Base-by-base conservation (phyloP, 2,329 filamentous ascomycete species). In the Endocalyx cinctus region DNA sequence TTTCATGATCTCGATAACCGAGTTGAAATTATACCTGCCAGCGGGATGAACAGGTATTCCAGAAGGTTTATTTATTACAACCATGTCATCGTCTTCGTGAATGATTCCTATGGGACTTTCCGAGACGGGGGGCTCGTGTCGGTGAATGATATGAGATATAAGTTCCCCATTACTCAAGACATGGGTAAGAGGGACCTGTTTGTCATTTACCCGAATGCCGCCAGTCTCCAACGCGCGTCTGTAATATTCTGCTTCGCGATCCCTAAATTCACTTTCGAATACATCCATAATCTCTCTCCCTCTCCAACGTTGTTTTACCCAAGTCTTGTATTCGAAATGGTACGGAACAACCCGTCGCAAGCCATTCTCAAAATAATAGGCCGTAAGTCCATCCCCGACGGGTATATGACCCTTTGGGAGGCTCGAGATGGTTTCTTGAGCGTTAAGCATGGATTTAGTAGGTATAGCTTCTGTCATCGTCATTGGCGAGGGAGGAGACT, bases 11-110 rank as follows among this genome's bases (percentile, higher is more conserved):
- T 97, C 89, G 25, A 94, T 75, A 28, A 98, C 77, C 1, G 87
- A 90, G 64, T 98, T 98, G 70, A 84, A 94, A 59, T 90, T 88
- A 68, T 98, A 98, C 30, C 92, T 80, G 5, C 92, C 92, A 1
- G 92, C 90, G 5, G 92, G 87, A 59, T 98, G 92, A 0, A 98
- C 92, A 0, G 92, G 92, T 25, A 98, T 82, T 6, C 92, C 92
- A 0, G 90, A 84, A 1, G 92, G 92, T 61, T 98, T 98, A 66
- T 96, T 88, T 58, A 98, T 94, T 41, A 97, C 89, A 38, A 98
- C 84, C 69, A 98, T 82, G 46, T 89, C 84, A 28, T 94, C 78
- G 48, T 95, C 87, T 60, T 98, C 92, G 60, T 95, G 84, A 25
- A 98, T 79, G 28, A 96, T 74, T 12, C 76, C 77, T 31, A 98